A percentile compares a stretch with the other conserved stretches of the same genome.
These are phyloP conservation scores for Leishmania gerbilli DNA, from an alignment of 208 protist genomes.

Conservation along the genomic window DNA sequence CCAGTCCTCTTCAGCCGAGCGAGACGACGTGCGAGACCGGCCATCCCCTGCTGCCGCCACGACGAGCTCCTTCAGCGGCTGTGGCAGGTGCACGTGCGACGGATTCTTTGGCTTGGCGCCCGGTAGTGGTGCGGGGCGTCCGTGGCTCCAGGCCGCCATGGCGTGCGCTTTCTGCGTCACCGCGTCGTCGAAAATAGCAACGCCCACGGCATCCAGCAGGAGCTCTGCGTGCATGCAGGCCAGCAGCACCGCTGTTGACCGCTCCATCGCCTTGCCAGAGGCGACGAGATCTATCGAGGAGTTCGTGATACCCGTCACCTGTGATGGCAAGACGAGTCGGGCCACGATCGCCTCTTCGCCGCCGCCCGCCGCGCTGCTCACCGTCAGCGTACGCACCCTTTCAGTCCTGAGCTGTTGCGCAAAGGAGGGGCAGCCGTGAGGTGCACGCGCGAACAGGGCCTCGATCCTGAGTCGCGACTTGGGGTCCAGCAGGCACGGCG, in stretches of 20 bases:
- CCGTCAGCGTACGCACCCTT: constrained; percentile 27
- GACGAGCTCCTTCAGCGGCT: constrained; percentile 62
- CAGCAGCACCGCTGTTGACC: constrained; percentile 57
- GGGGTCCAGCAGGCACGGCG: constrained; percentile 71
- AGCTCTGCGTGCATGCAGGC: constrained; percentile 91
- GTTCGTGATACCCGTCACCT: constrained; percentile 14
- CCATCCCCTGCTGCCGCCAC: background rate
- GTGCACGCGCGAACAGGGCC: constrained; percentile 39
- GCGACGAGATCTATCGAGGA: constrained; percentile 33
- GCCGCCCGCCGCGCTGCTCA: constrained; percentile 29
- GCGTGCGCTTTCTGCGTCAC: constrained; percentile 70
- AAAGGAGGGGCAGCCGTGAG: constrained; percentile 42
- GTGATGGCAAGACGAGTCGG: constrained; percentile 15
- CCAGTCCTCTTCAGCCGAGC: constrained; percentile 69
- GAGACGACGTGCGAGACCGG: constrained; percentile 39
- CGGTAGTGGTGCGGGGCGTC: constrained; percentile 69
- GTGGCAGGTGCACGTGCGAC: constrained; percentile 49
- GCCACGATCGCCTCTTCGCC: constrained; percentile 22
- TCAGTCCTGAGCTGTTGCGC: constrained; percentile 33
- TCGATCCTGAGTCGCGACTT: constrained; percentile 50
- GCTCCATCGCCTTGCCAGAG: constrained; percentile 64
- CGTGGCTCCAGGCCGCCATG: constrained; percentile 73
- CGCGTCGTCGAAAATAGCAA: constrained; percentile 65
- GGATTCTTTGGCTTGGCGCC: constrained; percentile 47
- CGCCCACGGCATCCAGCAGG: constrained; percentile 66